These are phyloP conservation scores for Globisporangium orthogonon DNA, from an alignment of 352 stramenopile genomes.

Conservation along the genomic window DNA sequence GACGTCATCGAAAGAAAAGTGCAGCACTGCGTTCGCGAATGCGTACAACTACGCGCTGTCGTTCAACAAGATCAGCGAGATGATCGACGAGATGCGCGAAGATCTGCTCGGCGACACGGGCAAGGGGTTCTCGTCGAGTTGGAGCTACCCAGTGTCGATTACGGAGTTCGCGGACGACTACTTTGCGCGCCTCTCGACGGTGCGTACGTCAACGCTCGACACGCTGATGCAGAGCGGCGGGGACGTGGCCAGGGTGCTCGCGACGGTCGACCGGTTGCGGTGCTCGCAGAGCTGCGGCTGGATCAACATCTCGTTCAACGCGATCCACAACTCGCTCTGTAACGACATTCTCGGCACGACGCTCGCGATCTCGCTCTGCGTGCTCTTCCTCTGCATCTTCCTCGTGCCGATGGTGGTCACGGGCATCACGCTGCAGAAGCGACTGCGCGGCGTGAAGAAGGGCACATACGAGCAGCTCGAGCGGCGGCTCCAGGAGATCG, in stretches of 20 bases:
- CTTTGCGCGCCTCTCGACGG: constrained; percentile 32
- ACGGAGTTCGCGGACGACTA: constrained; percentile 55
- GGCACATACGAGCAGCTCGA: constrained; percentile 78
- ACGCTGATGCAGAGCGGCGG: constrained; percentile 35
- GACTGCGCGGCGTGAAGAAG: constrained; percentile 66
- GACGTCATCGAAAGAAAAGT: constrained; percentile 23
- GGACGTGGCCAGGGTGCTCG: constrained; percentile 43
- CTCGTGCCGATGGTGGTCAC: constrained; percentile 68
- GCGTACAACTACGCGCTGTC: constrained; percentile 61
- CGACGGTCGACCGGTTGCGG: constrained; percentile 48
- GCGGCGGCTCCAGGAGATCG: constrained; percentile 56
- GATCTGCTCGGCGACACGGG: constrained; percentile 60
- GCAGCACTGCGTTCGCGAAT: constrained; percentile 37
- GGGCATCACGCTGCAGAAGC: constrained; percentile 71
- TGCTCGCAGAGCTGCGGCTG: constrained; percentile 76
- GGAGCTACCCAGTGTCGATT: constrained; percentile 65
- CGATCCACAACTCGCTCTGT: constrained; percentile 67
- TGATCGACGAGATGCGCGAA: constrained; percentile 71
- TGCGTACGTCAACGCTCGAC: constrained; percentile 34
- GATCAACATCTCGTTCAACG: constrained; percentile 80
- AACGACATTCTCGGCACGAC: constrained; percentile 70
- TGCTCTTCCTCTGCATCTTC: constrained; percentile 72
- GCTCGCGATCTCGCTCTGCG: constrained; percentile 68
- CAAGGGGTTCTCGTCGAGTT: constrained; percentile 46
- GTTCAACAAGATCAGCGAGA: constrained; percentile 44